phyloP scores from a whole-genome alignment of 176 grass and related monocot genomes.

The Avena atlantica region DNA sequence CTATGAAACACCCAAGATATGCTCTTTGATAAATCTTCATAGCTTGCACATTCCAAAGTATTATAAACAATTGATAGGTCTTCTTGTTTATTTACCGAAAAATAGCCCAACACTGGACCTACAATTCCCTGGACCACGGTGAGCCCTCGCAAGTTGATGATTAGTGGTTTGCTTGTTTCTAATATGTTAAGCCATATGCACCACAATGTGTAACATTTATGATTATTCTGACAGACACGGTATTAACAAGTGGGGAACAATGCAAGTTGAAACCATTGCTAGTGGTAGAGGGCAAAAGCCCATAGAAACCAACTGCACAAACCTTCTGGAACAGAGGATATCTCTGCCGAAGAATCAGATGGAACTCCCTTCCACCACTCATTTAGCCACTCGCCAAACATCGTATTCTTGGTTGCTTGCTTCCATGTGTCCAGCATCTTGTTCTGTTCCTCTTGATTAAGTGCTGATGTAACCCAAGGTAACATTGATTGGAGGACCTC shows the following conservation, averaged over 20 bases:
- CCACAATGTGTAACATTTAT: not conserved
- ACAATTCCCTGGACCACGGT: not conserved
- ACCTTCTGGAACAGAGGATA: constrained; percentile 64
- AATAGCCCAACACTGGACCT: constrained; percentile 17
- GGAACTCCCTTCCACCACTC: constrained; percentile 96
- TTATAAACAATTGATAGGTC: constrained; percentile 20
- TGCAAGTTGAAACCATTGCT: constrained; percentile 13
- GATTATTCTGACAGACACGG: constrained; percentile 19
- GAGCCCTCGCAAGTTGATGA: constrained; percentile 21
- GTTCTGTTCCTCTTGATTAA: constrained; percentile 93
- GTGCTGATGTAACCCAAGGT: constrained; percentile 93
- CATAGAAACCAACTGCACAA: constrained; percentile 39
- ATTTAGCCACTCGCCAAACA: constrained; percentile 99
- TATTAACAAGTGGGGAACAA: constrained; percentile 15
- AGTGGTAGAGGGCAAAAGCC: too few relatives aligned
- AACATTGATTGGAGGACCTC: constrained; percentile 98
- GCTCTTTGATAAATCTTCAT: not conserved
- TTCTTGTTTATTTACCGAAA: not conserved
- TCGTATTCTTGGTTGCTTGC: constrained; percentile 92
- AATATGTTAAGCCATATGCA: constrained; percentile 17
- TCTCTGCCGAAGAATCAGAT: constrained; percentile 51
- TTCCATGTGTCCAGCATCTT: constrained; percentile 98
- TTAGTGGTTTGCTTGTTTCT: not conserved
- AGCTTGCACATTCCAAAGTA: constrained; percentile 20
- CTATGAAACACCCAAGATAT: constrained; percentile 6